Evolutionary conservation across 1,139 yeast species (phyloP), one percentile per base, ranked within the genome.

Genomic region (Blastobotrys illinoisensis): DNA sequence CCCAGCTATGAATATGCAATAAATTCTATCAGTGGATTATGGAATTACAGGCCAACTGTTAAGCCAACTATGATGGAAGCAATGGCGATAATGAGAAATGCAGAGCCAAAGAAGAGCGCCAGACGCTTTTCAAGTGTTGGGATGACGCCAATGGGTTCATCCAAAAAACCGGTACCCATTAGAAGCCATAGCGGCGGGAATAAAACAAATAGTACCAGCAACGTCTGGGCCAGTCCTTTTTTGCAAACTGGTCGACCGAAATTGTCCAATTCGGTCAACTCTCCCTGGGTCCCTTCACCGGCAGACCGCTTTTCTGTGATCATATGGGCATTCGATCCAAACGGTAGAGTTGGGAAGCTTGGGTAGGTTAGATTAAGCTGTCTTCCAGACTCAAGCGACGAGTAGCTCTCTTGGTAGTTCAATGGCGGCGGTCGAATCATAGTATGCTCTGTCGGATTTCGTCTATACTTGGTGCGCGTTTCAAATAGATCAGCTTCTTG

Each of bases 151-250:
- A 65, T 56, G 5, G 62, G 59, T 7, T 56, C 52, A 55, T 72
- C 76, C 46, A 72, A 61, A 54, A 61, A 65, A 7, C 76, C 76
- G 1, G 64, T 58, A 5, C 69, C 73, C 52, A 73, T 57, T 9
- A 72, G 64, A 47, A 73, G 55, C 74, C 73, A 71, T 24, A 67
- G 52, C 13, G 76, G 76, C 3, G 76, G 76, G 58, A 73, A 70
- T n/a, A 64, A 43, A 1, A 60, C 19, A 49, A 67, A 69, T 9
- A 55, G 53, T 0, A 60, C 59, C 19, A 67, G 54, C 36, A 65
- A 47, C 9, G 57, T 40, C n/a, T 59, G 53, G 11, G 64, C 60
- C 9, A 50, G 44, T 16, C 46, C 26, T 5, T 36, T 50, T 4
- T 61, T 52, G 40, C 60, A 60, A 18, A 50, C 19, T 2, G 59